Base-by-base conservation (phyloP, 2,329 filamentous ascomycete species). In the Trichoderma brevicompactum region DNA sequence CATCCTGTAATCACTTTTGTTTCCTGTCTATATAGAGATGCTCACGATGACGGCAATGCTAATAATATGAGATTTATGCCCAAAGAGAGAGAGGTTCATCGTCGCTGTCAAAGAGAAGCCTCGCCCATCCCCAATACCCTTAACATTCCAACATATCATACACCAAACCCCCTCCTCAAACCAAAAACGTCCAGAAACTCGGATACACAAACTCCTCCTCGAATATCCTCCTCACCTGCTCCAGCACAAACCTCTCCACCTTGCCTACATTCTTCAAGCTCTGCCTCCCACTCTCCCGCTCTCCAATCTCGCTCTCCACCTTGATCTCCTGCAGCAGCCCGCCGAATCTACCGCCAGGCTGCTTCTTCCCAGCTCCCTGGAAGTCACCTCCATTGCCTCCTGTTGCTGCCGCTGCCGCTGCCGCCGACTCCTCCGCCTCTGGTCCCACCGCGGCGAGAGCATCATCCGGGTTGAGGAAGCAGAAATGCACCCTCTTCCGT, bases 191-290 rank as follows among this genome's bases (percentile, higher is more conserved):
- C 94, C 94, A 98, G 78, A 96, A 98, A 78, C 94, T 97, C 50
- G 95, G 95, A 79, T 96, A 98, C 68, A 98, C 94, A 79, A 98
- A 95, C 77, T 99, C 95, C 75, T 98, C 95, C 79, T 99, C 95
- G 74, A 99, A 98, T 72, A 99, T 98, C 74, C 93, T 87, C 75
- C 94, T 88, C 68, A 99, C 95, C 79, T 98, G 94, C 76, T 98
- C 94, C 66, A 99, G 83, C 65, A 99, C 92, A 76, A 99, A 99
- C 72, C 92, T 91, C 81, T 99, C 95, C 65, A 99, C 95, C 82
- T 99, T 99, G 66, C 95, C 94, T 56, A 99, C 94, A 76, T 99
- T 99, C 83, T 97, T 98, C 67, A 99, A 80, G 53, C 94, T 95
- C 80, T 97, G 94, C 79, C 95, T 97, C 32, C 92, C 92, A 67